These are phyloP conservation scores for Stenocarpella maydis DNA, from an alignment of 2,329 filamentous ascomycete species.

Conservation along the genomic window DNA sequence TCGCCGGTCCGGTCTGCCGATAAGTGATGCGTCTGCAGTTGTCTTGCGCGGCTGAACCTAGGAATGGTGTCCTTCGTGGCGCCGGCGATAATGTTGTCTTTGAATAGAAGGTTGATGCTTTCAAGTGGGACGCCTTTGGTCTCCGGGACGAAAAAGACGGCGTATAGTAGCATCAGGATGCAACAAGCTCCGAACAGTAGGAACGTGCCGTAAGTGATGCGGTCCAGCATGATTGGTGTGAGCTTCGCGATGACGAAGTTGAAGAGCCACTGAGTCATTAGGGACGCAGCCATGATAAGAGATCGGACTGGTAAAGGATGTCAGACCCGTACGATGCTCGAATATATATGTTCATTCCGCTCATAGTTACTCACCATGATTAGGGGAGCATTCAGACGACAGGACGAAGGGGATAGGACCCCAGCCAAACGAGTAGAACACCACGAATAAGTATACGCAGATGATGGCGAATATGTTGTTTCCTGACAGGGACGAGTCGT, in stretches of 20 bases:
- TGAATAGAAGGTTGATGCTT: constrained; percentile 33
- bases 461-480: constrained; percentile 56
- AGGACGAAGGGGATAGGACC: constrained; percentile 41
- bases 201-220: constrained; percentile 58
- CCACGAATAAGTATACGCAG: constrained; percentile 52
- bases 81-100: constrained; percentile 33
- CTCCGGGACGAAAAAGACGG: constrained; percentile 60
- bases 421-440: constrained; percentile 45
- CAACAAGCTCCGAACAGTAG: constrained; percentile 61
- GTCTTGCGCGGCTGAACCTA: constrained; percentile 25
- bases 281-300: constrained; percentile 39
- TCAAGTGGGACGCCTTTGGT: constrained; percentile 61
- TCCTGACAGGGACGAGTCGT: constrained; percentile 45
- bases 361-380: constrained; percentile 36
- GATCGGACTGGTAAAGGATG: constrained; percentile 35
- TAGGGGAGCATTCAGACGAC: constrained; percentile 40
- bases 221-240: constrained; percentile 52
- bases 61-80: constrained; percentile 33
- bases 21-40: constrained; percentile 21
- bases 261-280: constrained; percentile 47
- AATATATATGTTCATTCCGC: too few relatives aligned
- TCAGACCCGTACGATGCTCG: not conserved
- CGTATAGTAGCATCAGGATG: constrained; percentile 54
- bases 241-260: constrained; percentile 51
- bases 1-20: not conserved